phyloP scores from a whole-genome alignment of 2,329 filamentous ascomycete species.

The Claviceps pusilla region DNA sequence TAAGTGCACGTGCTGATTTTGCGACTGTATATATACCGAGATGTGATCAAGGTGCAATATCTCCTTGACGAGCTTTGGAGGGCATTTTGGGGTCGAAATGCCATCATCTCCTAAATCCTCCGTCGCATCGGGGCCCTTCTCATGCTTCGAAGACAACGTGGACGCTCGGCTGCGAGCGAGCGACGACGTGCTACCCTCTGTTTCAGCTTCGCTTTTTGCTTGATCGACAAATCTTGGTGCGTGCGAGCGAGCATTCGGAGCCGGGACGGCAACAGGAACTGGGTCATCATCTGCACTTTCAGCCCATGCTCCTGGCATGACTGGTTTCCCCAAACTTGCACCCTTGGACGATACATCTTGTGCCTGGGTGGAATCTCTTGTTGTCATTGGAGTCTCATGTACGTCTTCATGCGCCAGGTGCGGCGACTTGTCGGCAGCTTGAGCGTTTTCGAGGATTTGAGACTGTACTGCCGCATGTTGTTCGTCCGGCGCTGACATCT shows the following conservation, averaged over 20 bases:
- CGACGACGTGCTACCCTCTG: slow-evolving; percentile 15
- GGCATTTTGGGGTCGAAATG: slow-evolving; percentile 33
- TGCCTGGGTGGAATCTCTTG: neutral
- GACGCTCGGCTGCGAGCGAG: slow-evolving; percentile 15
- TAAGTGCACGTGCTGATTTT: slow-evolving; percentile 29
- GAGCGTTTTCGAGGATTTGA: neutral
- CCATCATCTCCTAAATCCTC: slow-evolving; percentile 6
- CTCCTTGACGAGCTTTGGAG: slow-evolving; percentile 40
- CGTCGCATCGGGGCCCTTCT: neutral
- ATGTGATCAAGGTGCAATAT: slow-evolving; percentile 34
- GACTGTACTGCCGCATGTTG: neutral
- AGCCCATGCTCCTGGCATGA: slow-evolving; percentile 40
- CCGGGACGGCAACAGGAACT: neutral
- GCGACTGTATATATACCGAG: slow-evolving; percentile 40
- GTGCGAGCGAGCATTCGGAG: neutral
- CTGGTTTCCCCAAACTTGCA: neutral
- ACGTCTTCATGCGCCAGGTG: neutral
- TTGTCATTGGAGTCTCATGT: no score
- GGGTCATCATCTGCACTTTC: slow-evolving; percentile 8
- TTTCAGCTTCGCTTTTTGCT: slow-evolving; percentile 2
- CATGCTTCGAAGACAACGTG: slow-evolving; percentile 1
- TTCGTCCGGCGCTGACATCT: slow-evolving; percentile 1
- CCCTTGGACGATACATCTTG: neutral
- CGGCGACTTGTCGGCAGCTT: neutral
- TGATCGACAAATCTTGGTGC: neutral